Evolutionary conservation across 768 basidiomycete species (phyloP).

Genomic region (Termitomyces sp.): DNA sequence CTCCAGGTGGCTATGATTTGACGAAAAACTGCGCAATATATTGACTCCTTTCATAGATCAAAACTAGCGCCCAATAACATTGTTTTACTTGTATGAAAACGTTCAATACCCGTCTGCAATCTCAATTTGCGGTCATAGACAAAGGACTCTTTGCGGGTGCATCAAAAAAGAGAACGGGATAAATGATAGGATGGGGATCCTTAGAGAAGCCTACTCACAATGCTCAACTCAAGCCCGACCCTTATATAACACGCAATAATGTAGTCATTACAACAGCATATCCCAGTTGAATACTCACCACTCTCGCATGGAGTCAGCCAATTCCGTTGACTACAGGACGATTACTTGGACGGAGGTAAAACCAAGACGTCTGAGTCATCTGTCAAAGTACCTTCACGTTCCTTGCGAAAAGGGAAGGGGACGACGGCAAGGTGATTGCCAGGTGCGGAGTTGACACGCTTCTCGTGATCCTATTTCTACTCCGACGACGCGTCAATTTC

Average conservation of each 20-base stretch:
- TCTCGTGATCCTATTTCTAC: slow-evolving; percentile 22
- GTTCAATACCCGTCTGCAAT: background rate
- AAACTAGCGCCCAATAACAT: slow-evolving; percentile 9
- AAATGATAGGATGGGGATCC: background rate
- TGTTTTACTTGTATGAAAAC: background rate
- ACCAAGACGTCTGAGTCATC: background rate
- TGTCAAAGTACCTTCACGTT: no score
- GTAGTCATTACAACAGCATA: no score
- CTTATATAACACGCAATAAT: background rate
- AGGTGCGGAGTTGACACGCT: slow-evolving; percentile 29
- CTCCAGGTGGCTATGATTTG: slow-evolving; percentile 59
- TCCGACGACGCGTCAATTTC: slow-evolving; percentile 30
- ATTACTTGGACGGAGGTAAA: background rate
- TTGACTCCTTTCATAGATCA: slow-evolving; percentile 4
- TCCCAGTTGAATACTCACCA: background rate
- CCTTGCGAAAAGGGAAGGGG: no score
- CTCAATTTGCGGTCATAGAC: background rate
- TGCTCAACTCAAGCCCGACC: no score
- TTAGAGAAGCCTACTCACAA: background rate
- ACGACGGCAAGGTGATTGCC: slow-evolving; percentile 3
- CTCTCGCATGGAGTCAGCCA: background rate
- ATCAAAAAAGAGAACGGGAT: background rate
- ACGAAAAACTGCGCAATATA: background rate
- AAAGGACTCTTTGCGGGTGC: background rate
- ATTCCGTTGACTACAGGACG: background rate